A percentile compares a stretch with the other conserved stretches of the same genome.
phyloP scores from a whole-genome alignment of 202 grass and related monocot species.

The Panicum hallii region DNA sequence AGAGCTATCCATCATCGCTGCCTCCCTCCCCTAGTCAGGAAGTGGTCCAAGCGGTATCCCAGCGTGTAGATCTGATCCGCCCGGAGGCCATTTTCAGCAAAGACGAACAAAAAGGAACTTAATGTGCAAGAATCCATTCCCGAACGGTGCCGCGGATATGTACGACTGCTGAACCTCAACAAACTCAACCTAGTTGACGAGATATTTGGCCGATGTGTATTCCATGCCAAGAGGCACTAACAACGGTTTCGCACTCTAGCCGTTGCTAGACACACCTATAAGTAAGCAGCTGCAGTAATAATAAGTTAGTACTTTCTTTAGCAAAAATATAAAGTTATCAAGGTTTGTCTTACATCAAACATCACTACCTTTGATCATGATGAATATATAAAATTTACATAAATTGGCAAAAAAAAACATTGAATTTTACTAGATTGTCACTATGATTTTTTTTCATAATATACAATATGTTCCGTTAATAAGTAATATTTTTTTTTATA shows the following conservation, averaged over 20 bases:
- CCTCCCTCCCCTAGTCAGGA: background rate
- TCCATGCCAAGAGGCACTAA: background rate
- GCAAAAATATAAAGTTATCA: too few relatives aligned
- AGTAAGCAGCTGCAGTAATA: too few relatives aligned
- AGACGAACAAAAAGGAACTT: background rate
- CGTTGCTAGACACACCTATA: too few relatives aligned
- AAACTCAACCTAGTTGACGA: background rate
- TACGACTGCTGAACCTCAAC: background rate
- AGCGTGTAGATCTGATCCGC: slow-evolving; percentile 46
- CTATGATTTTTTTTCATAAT: too few relatives aligned
- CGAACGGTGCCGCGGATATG: slow-evolving; percentile 17
- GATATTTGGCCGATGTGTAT: background rate
- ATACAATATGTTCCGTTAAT: too few relatives aligned
- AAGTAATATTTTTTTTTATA: too few relatives aligned
- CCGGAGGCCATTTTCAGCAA: slow-evolving; percentile 40
- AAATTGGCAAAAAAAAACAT: too few relatives aligned
- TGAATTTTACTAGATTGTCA: too few relatives aligned
- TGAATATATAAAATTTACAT: too few relatives aligned
- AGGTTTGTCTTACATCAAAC: too few relatives aligned
- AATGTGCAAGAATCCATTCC: slow-evolving; percentile 41
- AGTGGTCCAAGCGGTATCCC: slow-evolving; percentile 45
- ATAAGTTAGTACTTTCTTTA: too few relatives aligned
- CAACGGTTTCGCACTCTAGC: background rate
- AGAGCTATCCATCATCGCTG: background rate
- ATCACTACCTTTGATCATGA: too few relatives aligned